phyloP scores from a whole-genome alignment of 331 rosid species.

The Ulmus americana region DNA sequence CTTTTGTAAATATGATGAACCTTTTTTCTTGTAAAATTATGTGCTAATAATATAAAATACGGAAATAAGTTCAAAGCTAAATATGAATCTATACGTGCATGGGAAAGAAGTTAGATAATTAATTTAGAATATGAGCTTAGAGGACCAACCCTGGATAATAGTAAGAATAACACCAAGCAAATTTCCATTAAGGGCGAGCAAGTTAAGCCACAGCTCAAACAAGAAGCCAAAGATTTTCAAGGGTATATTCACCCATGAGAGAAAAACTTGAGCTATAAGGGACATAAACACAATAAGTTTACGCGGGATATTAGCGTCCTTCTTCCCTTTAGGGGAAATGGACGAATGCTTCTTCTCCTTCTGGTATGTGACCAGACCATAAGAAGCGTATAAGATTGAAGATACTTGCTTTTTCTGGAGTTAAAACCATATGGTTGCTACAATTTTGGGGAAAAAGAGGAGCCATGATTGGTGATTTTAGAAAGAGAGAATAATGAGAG shows the following conservation, averaged over 20 bases:
- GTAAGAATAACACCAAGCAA: not conserved
- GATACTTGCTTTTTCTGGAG: not conserved
- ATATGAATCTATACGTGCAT: too few species aligned
- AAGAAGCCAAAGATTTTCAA: not conserved
- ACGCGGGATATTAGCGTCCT: not conserved
- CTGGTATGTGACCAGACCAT: not conserved
- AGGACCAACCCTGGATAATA: not conserved
- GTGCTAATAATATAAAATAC: too few species aligned
- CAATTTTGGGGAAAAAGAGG: not conserved
- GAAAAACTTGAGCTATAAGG: conserved; percentile 4
- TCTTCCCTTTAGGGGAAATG: not conserved
- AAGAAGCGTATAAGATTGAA: not conserved
- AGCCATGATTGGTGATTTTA: not conserved
- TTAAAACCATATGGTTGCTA: not conserved
- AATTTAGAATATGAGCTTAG: too few species aligned
- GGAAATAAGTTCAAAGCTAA: too few species aligned
- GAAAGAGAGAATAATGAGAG: not conserved
- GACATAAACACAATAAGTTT: not conserved
- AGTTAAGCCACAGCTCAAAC: not conserved
- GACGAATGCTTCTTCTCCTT: not conserved
- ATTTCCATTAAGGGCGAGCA: not conserved
- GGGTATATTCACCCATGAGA: not conserved
- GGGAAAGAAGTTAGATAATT: too few species aligned
- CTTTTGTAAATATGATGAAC: too few species aligned
- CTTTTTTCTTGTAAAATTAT: too few species aligned